Evolutionary conservation across 331 rosid genomes (phyloP).

Genomic region (Pyracantha coccinea): DNA sequence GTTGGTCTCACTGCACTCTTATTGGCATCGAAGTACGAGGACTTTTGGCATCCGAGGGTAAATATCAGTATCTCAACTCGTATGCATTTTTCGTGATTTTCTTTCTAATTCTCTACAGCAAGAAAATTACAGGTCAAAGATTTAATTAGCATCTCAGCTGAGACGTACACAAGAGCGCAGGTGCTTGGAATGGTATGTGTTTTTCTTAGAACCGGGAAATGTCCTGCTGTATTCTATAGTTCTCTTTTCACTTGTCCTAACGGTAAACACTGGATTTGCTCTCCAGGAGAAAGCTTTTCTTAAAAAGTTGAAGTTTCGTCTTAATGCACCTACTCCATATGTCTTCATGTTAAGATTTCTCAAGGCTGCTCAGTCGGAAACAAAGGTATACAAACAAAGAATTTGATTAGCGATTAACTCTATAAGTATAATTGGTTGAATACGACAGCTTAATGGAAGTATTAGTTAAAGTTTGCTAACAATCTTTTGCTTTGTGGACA

Average conservation of each 20-base stretch:
- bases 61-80: constrained; percentile 5
- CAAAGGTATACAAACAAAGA: constrained; percentile 35
- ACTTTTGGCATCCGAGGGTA: constrained; percentile 94
- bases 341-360: constrained; percentile 88
- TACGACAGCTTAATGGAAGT: background rate
- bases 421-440: no score
- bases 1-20: constrained; percentile 84
- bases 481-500: background rate
- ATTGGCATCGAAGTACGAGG: constrained; percentile 91
- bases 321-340: constrained; percentile 75
- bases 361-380: constrained; percentile 77
- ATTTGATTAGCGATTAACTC: background rate
- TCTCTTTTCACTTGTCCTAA: background rate
- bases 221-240: background rate
- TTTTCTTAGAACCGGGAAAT: background rate
- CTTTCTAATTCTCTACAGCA: constrained; percentile 9
- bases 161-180: constrained; percentile 75
- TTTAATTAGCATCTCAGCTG: constrained; percentile 75
- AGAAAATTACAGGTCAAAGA: constrained; percentile 54
- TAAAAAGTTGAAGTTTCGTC: constrained; percentile 63
- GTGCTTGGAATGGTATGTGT: constrained; percentile 66
- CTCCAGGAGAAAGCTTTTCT: constrained; percentile 75
- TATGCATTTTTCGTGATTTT: constrained; percentile 4
- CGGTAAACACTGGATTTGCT: background rate
- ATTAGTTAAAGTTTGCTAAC: constrained; percentile 10